A percentile compares a stretch with the other conserved stretches of the same genome.
Evolutionary conservation across 2,329 filamentous ascomycete genomes (phyloP).

Genomic region (Trichoderma sp.): DNA sequence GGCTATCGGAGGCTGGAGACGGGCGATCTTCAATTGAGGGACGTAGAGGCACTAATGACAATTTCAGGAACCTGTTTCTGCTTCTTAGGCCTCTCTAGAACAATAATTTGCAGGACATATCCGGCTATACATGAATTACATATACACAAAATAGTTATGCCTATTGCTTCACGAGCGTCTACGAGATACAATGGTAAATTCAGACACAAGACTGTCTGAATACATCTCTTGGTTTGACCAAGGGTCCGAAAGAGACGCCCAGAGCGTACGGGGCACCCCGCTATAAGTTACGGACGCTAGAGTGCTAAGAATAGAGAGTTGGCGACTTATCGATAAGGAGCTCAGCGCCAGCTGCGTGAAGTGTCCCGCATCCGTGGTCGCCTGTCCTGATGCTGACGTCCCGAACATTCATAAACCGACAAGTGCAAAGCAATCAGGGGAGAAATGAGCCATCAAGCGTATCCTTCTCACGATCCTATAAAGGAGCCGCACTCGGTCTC

Average conservation of each 20-base stretch:
- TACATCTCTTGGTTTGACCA: not conserved
- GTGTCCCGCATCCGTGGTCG: not conserved
- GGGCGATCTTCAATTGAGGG: not conserved
- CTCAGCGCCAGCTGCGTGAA: not conserved
- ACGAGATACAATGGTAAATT: not conserved
- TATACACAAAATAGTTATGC: no score
- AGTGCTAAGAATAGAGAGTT: not conserved
- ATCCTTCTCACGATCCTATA: conserved; percentile 54
- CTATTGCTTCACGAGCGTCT: rapidly evolving
- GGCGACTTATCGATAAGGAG: conserved; percentile 20
- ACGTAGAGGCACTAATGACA: not conserved
- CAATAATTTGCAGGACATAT: not conserved
- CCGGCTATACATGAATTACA: not conserved
- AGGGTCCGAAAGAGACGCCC: not conserved
- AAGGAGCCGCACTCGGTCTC: conserved; percentile 80
- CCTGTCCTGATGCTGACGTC: not conserved
- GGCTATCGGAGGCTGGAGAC: not conserved
- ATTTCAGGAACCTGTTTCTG: not conserved
- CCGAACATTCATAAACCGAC: not conserved
- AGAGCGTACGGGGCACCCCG: not conserved
- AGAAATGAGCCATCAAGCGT: conserved; percentile 58
- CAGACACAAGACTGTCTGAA: not conserved
- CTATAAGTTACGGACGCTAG: not conserved
- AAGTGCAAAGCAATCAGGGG: not conserved
- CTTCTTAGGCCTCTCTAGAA: not conserved